phyloP scores from a whole-genome alignment of 176 grass and related monocot species.

The Eremochloa ophiuroides region DNA sequence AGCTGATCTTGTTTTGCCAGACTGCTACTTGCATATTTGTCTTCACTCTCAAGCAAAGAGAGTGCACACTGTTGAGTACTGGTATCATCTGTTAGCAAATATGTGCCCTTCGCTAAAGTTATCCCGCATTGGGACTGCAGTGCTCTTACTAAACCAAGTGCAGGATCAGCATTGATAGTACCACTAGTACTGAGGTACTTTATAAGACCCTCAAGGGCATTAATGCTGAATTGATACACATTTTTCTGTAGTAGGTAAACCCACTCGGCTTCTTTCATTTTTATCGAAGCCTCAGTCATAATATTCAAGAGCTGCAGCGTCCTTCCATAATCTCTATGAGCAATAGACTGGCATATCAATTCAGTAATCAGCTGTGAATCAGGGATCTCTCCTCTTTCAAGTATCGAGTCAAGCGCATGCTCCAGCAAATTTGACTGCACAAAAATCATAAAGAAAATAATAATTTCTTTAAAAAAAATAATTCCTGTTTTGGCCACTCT shows the following conservation, averaged over 20 bases:
- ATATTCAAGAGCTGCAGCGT: slow-evolving; percentile 34
- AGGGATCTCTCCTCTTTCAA: slow-evolving; percentile 45
- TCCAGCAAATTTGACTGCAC: slow-evolving; percentile 43
- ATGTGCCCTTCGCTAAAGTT: slow-evolving; percentile 4
- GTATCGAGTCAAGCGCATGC: slow-evolving; percentile 39
- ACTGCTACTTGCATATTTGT: neutral
- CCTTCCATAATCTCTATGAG: slow-evolving; percentile 22
- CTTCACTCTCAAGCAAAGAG: neutral
- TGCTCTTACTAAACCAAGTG: slow-evolving; percentile 30
- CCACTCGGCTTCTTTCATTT: slow-evolving; percentile 36
- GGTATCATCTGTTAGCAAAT: slow-evolving; percentile 5
- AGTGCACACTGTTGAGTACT: slow-evolving; percentile 8
- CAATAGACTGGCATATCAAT: slow-evolving; percentile 40
- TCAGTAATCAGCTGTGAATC: slow-evolving; percentile 34
- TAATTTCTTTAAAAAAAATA: slow-evolving; percentile 1
- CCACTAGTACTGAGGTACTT: slow-evolving; percentile 10
- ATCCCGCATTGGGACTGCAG: slow-evolving; percentile 25
- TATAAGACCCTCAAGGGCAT: slow-evolving; percentile 17
- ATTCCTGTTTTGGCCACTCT: slow-evolving; percentile 1
- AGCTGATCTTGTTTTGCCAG: slow-evolving; percentile 14
- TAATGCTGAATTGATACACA: slow-evolving; percentile 24
- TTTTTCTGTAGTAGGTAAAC: slow-evolving; percentile 40
- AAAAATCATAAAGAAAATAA: slow-evolving; percentile 6
- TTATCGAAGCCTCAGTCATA: slow-evolving; percentile 28
- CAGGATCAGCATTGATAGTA: slow-evolving; percentile 5